phyloP scores from a whole-genome alignment of 2,329 filamentous ascomycete genomes.

The Colletotrichum tropicicola region DNA sequence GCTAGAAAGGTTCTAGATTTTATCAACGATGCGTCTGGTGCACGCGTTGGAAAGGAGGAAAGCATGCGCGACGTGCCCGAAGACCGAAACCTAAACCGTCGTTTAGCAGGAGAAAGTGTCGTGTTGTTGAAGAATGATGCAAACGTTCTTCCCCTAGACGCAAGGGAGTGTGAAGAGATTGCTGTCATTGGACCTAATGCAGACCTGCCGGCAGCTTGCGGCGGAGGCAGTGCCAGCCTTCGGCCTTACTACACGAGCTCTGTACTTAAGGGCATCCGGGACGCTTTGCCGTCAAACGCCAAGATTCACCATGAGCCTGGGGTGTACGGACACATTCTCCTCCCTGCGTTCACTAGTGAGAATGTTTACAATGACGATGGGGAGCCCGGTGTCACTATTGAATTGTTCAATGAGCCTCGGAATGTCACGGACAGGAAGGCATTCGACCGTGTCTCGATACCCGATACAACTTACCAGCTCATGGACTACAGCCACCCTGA shows the following conservation, averaged over 20 bases:
- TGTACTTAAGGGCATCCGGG: conserved; percentile 74
- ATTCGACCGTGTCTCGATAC: conserved; percentile 57
- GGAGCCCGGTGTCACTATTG: conserved; percentile 68
- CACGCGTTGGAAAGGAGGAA: conserved; percentile 64
- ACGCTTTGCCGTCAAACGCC: conserved; percentile 52
- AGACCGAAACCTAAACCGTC: conserved; percentile 69
- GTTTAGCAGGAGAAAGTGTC: conserved; percentile 73
- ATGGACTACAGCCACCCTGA: conserved; percentile 62
- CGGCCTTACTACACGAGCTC: conserved; percentile 74
- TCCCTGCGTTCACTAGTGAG: conserved; percentile 62
- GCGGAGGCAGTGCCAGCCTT: conserved; percentile 72
- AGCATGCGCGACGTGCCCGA: conserved; percentile 65
- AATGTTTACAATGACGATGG: conserved; percentile 61
- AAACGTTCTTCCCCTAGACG: conserved; percentile 68
- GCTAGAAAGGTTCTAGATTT: conserved; percentile 65
- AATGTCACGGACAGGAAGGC: conserved; percentile 52
- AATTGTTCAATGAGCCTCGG: conserved; percentile 68
- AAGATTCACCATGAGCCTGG: conserved; percentile 60
- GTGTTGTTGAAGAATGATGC: conserved; percentile 79
- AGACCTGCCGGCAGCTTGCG: conserved; percentile 64
- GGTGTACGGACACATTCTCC: conserved; percentile 70
- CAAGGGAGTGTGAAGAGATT: conserved; percentile 54
- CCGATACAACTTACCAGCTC: conserved; percentile 58
- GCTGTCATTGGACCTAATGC: conserved; percentile 66
- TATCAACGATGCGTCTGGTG: conserved; percentile 62